Conservation (phyloP, 306 rosid genomes). For the Pterocarpus macrocarpus region DNA sequence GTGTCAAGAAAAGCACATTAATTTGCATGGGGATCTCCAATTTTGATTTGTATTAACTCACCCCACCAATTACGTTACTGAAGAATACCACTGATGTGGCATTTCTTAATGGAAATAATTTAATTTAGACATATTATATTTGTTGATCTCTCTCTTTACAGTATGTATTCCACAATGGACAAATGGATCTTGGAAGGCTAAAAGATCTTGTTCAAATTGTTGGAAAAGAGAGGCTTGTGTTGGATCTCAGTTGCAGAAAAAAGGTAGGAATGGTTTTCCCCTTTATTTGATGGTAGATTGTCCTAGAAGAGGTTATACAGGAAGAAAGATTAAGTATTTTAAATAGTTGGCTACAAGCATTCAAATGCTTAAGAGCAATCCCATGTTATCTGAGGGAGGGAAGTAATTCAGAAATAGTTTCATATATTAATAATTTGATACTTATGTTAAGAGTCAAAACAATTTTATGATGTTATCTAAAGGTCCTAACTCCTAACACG, state of each 20-base stretch:
- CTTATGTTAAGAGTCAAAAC: neutral
- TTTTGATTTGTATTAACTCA: constrained; percentile 23
- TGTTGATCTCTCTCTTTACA: constrained; percentile 48
- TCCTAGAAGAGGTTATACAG: constrained; percentile 8
- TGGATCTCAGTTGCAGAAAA: constrained; percentile 97
- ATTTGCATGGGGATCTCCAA: constrained; percentile 10
- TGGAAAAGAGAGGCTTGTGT: constrained; percentile 90
- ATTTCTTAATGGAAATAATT: constrained; percentile 15
- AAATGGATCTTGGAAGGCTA: constrained; percentile 90
- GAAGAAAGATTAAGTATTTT: constrained; percentile 12
- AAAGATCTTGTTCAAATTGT: constrained; percentile 77
- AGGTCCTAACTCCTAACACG: neutral
- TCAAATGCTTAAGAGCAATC: constrained; percentile 22
- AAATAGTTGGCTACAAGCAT: constrained; percentile 28
- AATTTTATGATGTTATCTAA: constrained; percentile 27
- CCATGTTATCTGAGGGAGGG: constrained; percentile 8
- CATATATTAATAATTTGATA: neutral
- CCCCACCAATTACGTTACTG: neutral
- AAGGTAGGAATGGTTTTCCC: constrained; percentile 61
- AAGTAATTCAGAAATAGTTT: constrained; percentile 24
- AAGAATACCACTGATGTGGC: constrained; percentile 7
- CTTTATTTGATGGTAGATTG: constrained; percentile 18
- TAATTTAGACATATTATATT: constrained; percentile 5
- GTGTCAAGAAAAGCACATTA: constrained; percentile 11
- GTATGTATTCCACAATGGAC: constrained; percentile 92